phyloP scores from a whole-genome alignment of 2,329 filamentous ascomycete genomes.

The Berkeleyomyces basicola region DNA sequence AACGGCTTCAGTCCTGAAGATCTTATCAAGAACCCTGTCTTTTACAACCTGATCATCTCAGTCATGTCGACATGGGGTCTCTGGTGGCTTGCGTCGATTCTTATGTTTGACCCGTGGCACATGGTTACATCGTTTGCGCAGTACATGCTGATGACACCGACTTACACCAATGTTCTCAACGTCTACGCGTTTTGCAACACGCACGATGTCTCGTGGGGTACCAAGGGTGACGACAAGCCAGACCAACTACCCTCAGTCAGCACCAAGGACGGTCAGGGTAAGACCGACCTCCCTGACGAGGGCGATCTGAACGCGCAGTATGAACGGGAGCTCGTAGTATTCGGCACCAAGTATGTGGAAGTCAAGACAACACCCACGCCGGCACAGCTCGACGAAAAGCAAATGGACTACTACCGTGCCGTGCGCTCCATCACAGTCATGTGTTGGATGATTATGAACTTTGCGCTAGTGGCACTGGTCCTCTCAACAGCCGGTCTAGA shows the following conservation, averaged over 20 bases:
- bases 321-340: constrained; percentile 62
- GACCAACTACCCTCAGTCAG: constrained; percentile 79
- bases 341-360: constrained; percentile 56
- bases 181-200: constrained; percentile 99
- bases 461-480: constrained; percentile 72
- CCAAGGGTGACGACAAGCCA: constrained; percentile 92
- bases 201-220: constrained; percentile 99
- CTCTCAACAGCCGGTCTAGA: constrained; percentile 73
- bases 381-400: constrained; percentile 52
- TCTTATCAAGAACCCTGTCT: constrained; percentile 74
- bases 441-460: constrained; percentile 93
- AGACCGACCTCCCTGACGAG: constrained; percentile 91
- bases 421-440: constrained; percentile 85
- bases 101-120: constrained; percentile 98
- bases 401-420: constrained; percentile 97
- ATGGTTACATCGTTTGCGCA: constrained; percentile 99
- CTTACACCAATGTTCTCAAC: constrained; percentile 98
- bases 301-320: constrained; percentile 92
- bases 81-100: constrained; percentile 76
- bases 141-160: constrained; percentile 86
- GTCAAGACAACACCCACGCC: constrained; percentile 45
- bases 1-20: constrained; percentile 51
- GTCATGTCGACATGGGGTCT: constrained; percentile 83
- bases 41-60: constrained; percentile 87
- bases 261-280: constrained; percentile 74